Evolutionary conservation across 768 basidiomycete species (phyloP), one percentile per base, ranked within the genome.

Genomic region (Boletus subcaerulescens): DNA sequence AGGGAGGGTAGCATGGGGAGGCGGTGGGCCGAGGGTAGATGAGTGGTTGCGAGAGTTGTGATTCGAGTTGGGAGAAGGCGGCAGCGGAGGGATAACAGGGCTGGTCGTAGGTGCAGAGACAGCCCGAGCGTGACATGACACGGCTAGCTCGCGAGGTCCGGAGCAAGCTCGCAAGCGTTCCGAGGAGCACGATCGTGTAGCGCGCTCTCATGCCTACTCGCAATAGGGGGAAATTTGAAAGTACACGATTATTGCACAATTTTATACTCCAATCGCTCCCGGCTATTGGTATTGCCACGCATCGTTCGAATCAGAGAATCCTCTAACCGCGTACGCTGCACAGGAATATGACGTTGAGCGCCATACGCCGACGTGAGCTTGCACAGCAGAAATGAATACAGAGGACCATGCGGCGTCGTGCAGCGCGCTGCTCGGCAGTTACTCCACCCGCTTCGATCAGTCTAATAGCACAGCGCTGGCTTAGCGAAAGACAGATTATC

Each of bases 31-130:
- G 43, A 0, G 79, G 80, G 17, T 68, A 61, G 8, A 82, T 46
- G 31, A 81, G 70, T 0, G 77, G 77, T 35, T 76, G 77, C 1
- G 80, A 79, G 26, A 81, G 47, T 47, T 73, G 64, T 4, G 64
- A 59, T 9, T 70, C 57, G 11, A 80, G 67, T 6, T 55, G 39
- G 10, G 65, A 39, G 55, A 79, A 77, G 1, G 67, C 64, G 2
- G 64, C 40, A 0, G 64, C 45, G n/a, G 61, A 67, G 3, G 80
- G 79, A 77, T 79, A 80, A 60, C 78, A 81, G 1, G 65, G 9
- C 29, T 77, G 53, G 7, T 46, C 52, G 10, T 4, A 76, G 6
- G 77, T 66, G 59, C 77, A 79, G 22, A 71, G 70, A 54, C 76
- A 77, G 1, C 48, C 53, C 3, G 45, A 41, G 26, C 12, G 10